Conservation (phyloP, 2,329 filamentous ascomycete species). For the Aspergillus sp. region DNA sequence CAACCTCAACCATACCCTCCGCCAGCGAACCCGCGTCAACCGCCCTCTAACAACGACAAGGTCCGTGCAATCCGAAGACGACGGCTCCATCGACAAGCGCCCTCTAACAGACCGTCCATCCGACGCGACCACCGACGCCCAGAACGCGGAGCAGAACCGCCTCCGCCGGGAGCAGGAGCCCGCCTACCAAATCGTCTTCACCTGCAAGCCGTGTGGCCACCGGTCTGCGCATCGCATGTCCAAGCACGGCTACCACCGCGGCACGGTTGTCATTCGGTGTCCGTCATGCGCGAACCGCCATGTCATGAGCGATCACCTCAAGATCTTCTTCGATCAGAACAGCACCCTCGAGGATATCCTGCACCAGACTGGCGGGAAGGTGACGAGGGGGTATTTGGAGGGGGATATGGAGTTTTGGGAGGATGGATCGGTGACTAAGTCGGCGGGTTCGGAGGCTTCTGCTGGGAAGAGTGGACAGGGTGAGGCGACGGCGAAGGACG, state of each 20-base stretch:
- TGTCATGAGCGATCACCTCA: slow-evolving; percentile 83
- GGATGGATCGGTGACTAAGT: slow-evolving; percentile 47
- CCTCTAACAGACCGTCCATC: slow-evolving; percentile 26
- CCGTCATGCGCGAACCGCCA: slow-evolving; percentile 79
- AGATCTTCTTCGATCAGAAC: slow-evolving; percentile 42
- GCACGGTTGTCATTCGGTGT: slow-evolving; percentile 81
- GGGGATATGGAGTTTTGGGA: slow-evolving; percentile 93
- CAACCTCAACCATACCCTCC: too few species aligned
- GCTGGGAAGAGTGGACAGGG: slow-evolving; percentile 4
- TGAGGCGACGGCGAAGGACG: background rate
- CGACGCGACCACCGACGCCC: slow-evolving; percentile 19
- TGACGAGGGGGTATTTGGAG: slow-evolving; percentile 68
- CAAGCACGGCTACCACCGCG: slow-evolving; percentile 90
- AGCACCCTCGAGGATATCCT: slow-evolving; percentile 37
- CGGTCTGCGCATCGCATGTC: slow-evolving; percentile 79
- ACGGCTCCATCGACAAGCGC: slow-evolving; percentile 6
- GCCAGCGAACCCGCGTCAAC: too few species aligned
- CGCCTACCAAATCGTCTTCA: slow-evolving; percentile 82
- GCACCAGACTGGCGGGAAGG: slow-evolving; percentile 49
- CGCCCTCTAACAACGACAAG: too few species aligned
- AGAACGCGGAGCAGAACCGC: slow-evolving; percentile 27
- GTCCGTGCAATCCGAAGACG: slow-evolving; percentile 8
- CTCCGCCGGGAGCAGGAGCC: slow-evolving; percentile 43
- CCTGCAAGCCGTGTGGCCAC: slow-evolving; percentile 72
- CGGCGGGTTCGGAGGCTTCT: slow-evolving; percentile 1